Conservation (phyloP, 2,329 filamentous ascomycete species). For the Nemania bipapillata region DNA sequence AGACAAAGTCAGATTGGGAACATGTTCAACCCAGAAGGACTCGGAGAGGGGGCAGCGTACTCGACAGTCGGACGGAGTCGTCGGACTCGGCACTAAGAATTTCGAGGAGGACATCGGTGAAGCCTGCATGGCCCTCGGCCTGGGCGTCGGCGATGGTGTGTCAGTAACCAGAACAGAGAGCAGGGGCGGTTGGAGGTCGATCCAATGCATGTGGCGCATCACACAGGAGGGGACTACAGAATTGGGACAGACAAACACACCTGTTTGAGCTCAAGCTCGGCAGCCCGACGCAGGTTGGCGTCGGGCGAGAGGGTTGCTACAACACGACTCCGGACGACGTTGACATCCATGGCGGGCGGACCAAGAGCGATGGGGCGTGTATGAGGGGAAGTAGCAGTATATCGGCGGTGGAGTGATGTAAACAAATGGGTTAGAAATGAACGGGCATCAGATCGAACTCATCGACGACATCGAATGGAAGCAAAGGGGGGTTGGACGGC, state of each 20-base stretch:
- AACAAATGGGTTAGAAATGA: constrained; percentile 19
- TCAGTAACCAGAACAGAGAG: constrained; percentile 40
- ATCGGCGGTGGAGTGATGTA: constrained; percentile 24
- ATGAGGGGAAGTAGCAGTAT: constrained; percentile 1
- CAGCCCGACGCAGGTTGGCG: constrained; percentile 77
- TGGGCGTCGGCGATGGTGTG: constrained; percentile 53
- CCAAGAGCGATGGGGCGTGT: constrained; percentile 14
- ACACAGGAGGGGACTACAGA: constrained; percentile 34
- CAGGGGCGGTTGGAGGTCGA: constrained; percentile 13
- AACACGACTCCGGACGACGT: constrained; percentile 79
- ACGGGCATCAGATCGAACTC: constrained; percentile 33
- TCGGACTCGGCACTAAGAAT: constrained; percentile 91
- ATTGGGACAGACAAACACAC: constrained; percentile 58
- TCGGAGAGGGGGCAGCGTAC: constrained; percentile 66
- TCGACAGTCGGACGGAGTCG: constrained; percentile 83
- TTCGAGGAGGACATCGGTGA: constrained; percentile 88
- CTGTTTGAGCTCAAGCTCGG: constrained; percentile 83
- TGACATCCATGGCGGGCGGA: constrained; percentile 72
- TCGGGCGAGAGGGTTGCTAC: constrained; percentile 79
- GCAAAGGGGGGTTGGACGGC: constrained; percentile 7
- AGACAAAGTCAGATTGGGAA: constrained; percentile 36
- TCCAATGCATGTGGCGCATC: constrained; percentile 39
- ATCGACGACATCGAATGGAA: constrained; percentile 33
- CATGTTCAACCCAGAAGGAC: constrained; percentile 9
- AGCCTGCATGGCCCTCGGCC: constrained; percentile 91